Percentiles rank a stretch among this genome's conserved stretches.
These are phyloP conservation scores for Luvunga scandens DNA, from an alignment of 345 rosid species.

Conservation along the genomic window DNA sequence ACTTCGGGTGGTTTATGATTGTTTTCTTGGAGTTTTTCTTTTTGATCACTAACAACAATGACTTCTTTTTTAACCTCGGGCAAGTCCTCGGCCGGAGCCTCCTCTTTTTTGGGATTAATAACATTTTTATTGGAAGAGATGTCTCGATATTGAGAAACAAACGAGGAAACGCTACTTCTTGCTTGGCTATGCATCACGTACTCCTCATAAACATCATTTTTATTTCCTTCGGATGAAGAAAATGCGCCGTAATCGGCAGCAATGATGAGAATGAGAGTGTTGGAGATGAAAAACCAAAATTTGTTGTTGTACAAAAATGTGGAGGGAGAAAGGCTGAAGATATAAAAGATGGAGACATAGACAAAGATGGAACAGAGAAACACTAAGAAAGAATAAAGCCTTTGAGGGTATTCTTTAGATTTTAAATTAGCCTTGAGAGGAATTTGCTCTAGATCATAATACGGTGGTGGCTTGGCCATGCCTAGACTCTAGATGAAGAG, in stretches of 20 bases:
- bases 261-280: constrained; percentile 59
- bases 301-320: constrained; percentile 43
- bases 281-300: constrained; percentile 67
- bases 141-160: constrained; percentile 10
- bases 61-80: not conserved
- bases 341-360: constrained; percentile 44
- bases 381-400: constrained; percentile 34
- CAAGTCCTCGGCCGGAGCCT: not conserved
- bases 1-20: not conserved
- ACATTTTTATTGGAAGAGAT: not conserved
- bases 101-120: constrained; percentile 2
- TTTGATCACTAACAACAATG: not conserved
- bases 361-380: constrained; percentile 37
- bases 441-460: constrained; percentile 10
- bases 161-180: constrained; percentile 5
- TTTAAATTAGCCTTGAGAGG: constrained; percentile 6
- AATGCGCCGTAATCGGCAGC: constrained; percentile 60
- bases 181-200: constrained; percentile 23
- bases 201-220: constrained; percentile 31
- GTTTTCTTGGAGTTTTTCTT: constrained; percentile 17
- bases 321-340: constrained; percentile 53
- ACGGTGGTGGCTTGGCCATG: constrained; percentile 26
- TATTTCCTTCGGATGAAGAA: constrained; percentile 30
- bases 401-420: constrained; percentile 18
- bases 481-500: not conserved